A percentile compares a stretch with the other conserved stretches of the same genome.
Evolutionary conservation across 306 rosid species (phyloP).

Genomic region (Castanospermum australe): DNA sequence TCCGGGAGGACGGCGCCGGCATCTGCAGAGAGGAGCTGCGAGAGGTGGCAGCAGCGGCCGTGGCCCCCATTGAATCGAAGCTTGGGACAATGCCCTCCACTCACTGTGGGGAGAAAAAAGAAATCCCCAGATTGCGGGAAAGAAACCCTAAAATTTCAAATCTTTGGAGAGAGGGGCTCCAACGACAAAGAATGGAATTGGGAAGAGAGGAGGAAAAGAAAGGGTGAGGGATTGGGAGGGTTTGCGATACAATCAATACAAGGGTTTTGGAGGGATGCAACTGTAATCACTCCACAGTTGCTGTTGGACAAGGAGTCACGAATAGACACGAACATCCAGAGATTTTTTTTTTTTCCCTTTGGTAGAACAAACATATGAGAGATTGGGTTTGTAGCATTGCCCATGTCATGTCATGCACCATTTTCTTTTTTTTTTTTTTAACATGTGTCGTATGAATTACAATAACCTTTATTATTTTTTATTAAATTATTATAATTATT

Average conservation of each 20-base stretch:
- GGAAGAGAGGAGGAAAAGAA: background rate
- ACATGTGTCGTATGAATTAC: no score
- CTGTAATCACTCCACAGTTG: conserved; percentile 15
- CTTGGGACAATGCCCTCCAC: no score
- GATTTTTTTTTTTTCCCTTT: no score
- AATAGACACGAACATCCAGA: no score
- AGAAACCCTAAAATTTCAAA: conserved; percentile 26
- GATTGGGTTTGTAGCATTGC: no score
- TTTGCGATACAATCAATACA: background rate
- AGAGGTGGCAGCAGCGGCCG: conserved; percentile 36
- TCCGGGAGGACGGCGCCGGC: conserved; percentile 31
- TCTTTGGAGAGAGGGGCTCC: background rate
- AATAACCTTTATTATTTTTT: no score
- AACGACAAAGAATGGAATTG: background rate
- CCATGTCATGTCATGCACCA: no score
- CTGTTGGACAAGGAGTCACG: background rate
- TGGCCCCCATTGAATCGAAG: conserved; percentile 52
- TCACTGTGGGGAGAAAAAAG: background rate
- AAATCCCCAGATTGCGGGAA: conserved; percentile 34
- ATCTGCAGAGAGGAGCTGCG: conserved; percentile 51
- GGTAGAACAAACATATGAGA: no score
- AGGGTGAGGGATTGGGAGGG: background rate
- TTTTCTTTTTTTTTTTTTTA: no score
- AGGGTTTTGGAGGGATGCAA: conserved; percentile 41
- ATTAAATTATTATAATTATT: no score